Base-by-base conservation (phyloP, 352 stramenopile species). In the Phytophthora foliorum region DNA sequence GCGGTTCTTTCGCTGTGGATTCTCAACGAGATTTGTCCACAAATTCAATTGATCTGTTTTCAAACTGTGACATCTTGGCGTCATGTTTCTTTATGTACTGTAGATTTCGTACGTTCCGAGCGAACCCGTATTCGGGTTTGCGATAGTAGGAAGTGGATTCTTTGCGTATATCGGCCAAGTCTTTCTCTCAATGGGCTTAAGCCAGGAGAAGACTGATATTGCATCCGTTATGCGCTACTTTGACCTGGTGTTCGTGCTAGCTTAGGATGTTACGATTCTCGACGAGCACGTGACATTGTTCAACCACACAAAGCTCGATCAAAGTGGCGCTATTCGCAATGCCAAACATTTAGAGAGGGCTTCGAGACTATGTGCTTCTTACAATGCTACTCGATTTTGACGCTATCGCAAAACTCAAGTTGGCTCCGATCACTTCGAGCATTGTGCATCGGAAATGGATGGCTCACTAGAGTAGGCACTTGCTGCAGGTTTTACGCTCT, bases 171-270 rank as follows among this genome's bases (percentile, higher is more conserved):
- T 90, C 21, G 82, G 78, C 0, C 60, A 80, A 41, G 31, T 88
- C 39, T 84, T 82, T 57, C 63, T 88, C 42, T 83, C 75, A 17
- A 69, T 77, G 9, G 82, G 77, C 6, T 73, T 86, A 27, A 68
- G 88, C 54, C 63, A 65, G 1, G 82, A 86, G 46, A 76, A 84
- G 24, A 75, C 75, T 5, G 80, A 75, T 0, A 76, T 90, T 46
- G 78, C 63, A 6, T 88, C 82, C 3, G 80, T 85, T 62, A 86
- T 88, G 76, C 69, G 73, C 14, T 88, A 88, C 54, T 83, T 88
- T 41, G 75, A 90, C 67, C 65, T 90, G 19, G 59, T 90, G 0
- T 88, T 88, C 49, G 80, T 88, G 25, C 73, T 90, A n/a, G 49
- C 84, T 3, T 67, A 69, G 61, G 82, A 86, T 58, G 74, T 66